Base-by-base conservation (phyloP, 139 green algal genomes). In the Chlamydomonas incerta region DNA sequence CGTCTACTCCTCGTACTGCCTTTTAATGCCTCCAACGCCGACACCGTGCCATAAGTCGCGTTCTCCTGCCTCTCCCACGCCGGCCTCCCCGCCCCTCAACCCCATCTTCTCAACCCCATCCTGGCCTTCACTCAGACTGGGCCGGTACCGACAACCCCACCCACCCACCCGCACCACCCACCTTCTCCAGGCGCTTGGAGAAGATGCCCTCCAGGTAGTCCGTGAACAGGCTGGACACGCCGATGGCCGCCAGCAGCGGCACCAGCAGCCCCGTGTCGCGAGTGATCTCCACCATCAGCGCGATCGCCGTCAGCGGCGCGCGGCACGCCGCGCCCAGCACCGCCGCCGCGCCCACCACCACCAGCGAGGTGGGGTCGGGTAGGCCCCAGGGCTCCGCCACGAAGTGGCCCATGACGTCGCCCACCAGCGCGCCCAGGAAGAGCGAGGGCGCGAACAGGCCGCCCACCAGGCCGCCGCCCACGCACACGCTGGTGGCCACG, bases 381-480 rank as follows among this genome's bases (percentile, higher is more conserved):
- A 93, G 88, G 21, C 86, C 88, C 89, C 87, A 91, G 66, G 81
- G 80, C 37, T 2, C 66, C 2, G 46, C 72, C 47, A 87, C 71
- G 47, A 86, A 82, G 74, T 91, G 82, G 17, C 82, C 87, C 70
- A 88, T 73, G 18, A 91, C 75, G 82, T 88, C 87, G 20, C 87
- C 87, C 41, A 94, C 89, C 47, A 92, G 69, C 28, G 93, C 92
- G 57, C 96, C 97, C 52, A 99, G 96, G 88, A 99, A 99, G 55
- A 99, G 95, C 13, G 94, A 97, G 9, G 97, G 97, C 31, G 97
- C 97, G 83, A 98, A 99, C 21, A 99, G 88, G 23, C 97, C 97
- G 10, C 97, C 97, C 68, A 98, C 95, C 23, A 98, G 90, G 13
- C 96, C 95, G 3, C 88, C 93, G 29, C 94, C 94, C 47, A 93